These are phyloP conservation scores for Pestalotiopsis sp. DNA, from an alignment of 2,329 filamentous ascomycete genomes.

Conservation along the genomic window DNA sequence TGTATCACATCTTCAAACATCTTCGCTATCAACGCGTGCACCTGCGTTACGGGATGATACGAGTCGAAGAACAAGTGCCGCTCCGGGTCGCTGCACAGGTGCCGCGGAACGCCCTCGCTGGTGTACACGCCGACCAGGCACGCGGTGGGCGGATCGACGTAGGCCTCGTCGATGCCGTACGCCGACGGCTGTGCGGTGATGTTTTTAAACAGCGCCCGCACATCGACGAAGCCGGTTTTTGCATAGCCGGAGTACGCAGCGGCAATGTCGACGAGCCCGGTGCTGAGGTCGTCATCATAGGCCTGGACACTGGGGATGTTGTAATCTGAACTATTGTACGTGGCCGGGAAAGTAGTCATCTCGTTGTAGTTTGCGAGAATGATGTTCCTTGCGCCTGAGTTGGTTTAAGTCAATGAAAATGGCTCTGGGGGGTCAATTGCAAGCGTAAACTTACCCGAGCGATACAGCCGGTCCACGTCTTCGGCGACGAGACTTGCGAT, in stretches of 20 bases:
- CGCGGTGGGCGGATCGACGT: background rate
- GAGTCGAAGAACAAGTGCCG: background rate
- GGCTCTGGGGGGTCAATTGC: background rate
- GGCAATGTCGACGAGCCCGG: background rate
- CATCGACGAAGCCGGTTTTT: background rate
- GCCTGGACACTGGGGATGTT: background rate
- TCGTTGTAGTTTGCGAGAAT: slow-evolving; percentile 1
- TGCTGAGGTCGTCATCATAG: background rate
- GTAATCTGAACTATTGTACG: background rate
- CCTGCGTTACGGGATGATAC: background rate
- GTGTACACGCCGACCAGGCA: background rate
- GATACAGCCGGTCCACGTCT: background rate
- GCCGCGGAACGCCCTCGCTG: background rate
- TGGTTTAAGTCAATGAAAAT: background rate
- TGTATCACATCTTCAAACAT: background rate
- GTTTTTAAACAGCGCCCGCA: background rate
- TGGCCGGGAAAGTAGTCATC: background rate
- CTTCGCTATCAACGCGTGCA: background rate
- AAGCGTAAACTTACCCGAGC: background rate
- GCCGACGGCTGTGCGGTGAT: background rate
- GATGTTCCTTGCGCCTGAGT: background rate
- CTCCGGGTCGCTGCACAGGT: background rate
- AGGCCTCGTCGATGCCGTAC: background rate
- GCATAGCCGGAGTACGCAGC: background rate
- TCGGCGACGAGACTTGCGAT: background rate